Evolutionary conservation across 78 protist genomes (phyloP).

Genomic region (Protostelium mycophagum): DNA sequence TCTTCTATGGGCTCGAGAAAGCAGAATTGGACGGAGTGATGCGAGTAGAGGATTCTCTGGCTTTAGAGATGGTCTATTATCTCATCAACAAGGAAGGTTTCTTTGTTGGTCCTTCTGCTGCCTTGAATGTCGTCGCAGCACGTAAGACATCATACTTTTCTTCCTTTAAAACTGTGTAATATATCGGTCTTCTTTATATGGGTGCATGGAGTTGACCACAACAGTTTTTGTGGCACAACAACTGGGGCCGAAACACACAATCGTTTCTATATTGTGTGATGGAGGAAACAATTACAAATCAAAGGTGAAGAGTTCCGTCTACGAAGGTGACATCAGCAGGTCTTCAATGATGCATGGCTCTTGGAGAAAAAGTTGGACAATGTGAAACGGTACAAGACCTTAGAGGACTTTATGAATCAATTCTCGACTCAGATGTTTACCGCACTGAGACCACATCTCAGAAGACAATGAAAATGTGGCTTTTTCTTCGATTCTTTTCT

Average conservation of each 20-base stretch:
- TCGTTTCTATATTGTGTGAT: background rate
- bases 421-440: no score
- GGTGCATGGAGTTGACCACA: background rate
- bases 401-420: no score
- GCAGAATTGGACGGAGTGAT: conserved; percentile 64
- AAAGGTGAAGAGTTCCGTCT: background rate
- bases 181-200: background rate
- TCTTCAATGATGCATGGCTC: no score
- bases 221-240: background rate
- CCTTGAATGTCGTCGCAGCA: conserved; percentile 70
- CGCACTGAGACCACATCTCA: no score
- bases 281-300: background rate
- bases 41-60: conserved; percentile 56
- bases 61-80: conserved; percentile 70
- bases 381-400: no score
- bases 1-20: background rate
- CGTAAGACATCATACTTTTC: no score
- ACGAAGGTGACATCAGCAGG: no score
- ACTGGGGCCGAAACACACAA: background rate
- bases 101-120: conserved; percentile 76
- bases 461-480: no score
- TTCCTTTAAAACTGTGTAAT: no score
- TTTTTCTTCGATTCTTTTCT: no score
- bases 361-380: no score
- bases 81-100: conserved; percentile 69